Base-by-base conservation (phyloP, 2,329 filamentous ascomycete genomes). In the Blastomyces percursus region DNA sequence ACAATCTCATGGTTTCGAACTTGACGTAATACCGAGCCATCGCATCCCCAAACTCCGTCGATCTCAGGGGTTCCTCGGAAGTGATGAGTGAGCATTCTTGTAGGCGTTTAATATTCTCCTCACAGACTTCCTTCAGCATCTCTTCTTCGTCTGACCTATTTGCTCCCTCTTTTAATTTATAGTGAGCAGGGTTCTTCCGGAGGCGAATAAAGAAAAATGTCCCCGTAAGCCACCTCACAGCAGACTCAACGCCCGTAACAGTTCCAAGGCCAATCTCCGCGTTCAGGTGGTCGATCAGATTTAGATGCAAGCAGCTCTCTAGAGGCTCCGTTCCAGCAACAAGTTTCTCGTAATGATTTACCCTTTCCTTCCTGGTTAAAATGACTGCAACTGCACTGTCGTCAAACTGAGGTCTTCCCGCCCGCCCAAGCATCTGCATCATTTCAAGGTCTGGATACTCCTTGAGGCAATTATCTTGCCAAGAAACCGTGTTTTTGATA, bases 391-490 rank as follows among this genome's bases (percentile, higher is more conserved):
- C 81, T 2, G 89, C 90, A 63, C 78, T 89, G 59, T 84, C 81
- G 68, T 93, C 91, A 65, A 92, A 95, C 69, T 95, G 91, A 6
- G 91, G 90, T 24, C 90, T 81, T 1, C 91, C 90, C 59, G 90
- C 90, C 66, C 90, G 85, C 7, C 90, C 90, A 58, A 95, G 82
- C 90, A 96, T 95, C 69, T 96, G 90, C 87, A 93, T 93, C 65
- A 93, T 82, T 67, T 95, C 90, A 5, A 95, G 78, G 70, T 94
- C 90, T 0, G 89, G 86, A 67, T 91, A 91, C 71, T 94, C 89
- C 62, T 85, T 82, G 46, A 83, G 80, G 7, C 80, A 75, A 40
- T 75, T 79, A 62, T 85, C 82, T 62, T 84, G 82, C 73, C 85
- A 92, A 0, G 81, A 79, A 3, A 86, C 81, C 0, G 90, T 95